Evolutionary conservation across 164 flowering plant genomes (phyloP), one percentile per base, ranked within the genome.

Genomic region (Stephania japonica): DNA sequence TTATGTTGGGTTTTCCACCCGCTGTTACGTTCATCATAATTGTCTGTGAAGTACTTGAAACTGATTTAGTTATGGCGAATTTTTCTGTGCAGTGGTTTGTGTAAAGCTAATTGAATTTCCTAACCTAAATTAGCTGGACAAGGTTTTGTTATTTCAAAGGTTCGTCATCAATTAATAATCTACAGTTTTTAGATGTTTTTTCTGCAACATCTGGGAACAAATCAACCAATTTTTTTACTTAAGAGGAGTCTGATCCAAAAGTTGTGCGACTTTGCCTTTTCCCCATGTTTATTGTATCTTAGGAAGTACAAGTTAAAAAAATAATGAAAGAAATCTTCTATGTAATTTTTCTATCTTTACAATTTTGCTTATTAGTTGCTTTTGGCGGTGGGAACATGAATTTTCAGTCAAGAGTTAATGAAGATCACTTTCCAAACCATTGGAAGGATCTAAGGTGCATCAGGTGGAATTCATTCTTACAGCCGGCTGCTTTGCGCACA

Each of bases 181-280:
- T 92, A 75, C 81, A 86, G 65, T 94, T 94, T 81, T 73, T 91
- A 68, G 96, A 96, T 80, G 90, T 91, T 72, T 94, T 94, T 87
- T 81, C 98, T 44, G 86, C 94, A 66, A 96, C 97, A 62, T 81
- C 88, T 75, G 98, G 98, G 62, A 91, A 94, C 81, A 83, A 73
- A 75, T 81, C 93, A 23, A 47, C 65, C 68, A 83, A 79, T 53
- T 79, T 63, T 59, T 75, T 76, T 67, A 97, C 91, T 14, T 91
- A 96, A 25, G 88, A 94, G 67, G 98, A 93, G 81, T 91, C 98
- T 77, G 98, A 94, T 81, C 98, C 98, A 70, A 93, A 90, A 88
- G 98, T 93, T 81, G 77, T 68, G 42, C 26, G n/a, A 43, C 25
- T 70, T 67, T 53, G 21, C 21, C 24, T 21, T 18, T 13, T n/a